Percentiles rank a stretch among this genome's conserved stretches.
Conservation (phyloP, 192 early-diverging fungal species). For the Phycomyces blakesleeanus region DNA sequence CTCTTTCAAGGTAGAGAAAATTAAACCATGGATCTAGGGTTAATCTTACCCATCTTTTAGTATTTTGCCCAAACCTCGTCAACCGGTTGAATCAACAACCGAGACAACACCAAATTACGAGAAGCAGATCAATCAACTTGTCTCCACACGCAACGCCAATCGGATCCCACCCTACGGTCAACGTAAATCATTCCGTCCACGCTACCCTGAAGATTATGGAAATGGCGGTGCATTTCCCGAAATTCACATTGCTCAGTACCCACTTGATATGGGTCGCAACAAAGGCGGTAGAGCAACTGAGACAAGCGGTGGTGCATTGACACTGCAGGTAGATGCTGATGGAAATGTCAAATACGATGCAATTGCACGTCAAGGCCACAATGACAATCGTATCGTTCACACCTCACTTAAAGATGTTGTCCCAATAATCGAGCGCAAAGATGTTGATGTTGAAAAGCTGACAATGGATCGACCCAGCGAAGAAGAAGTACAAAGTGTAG, state of each 20-base stretch:
- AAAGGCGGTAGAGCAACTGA: slow-evolving; percentile 40
- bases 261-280: slow-evolving; percentile 89
- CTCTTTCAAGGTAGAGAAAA: neutral
- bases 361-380: slow-evolving; percentile 76
- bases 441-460: slow-evolving; percentile 63
- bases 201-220: slow-evolving; percentile 82
- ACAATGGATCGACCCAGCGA: slow-evolving; percentile 72
- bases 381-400: slow-evolving; percentile 71
- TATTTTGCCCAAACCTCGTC: slow-evolving; percentile 39
- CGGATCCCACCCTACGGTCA: slow-evolving; percentile 73
- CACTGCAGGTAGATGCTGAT: slow-evolving; percentile 84
- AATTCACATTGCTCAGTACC: slow-evolving; percentile 88
- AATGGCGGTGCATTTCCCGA: slow-evolving; percentile 98
- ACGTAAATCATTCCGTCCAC: slow-evolving; percentile 76
- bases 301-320: slow-evolving; percentile 59
- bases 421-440: slow-evolving; percentile 63
- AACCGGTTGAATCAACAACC: slow-evolving; percentile 20
- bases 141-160: slow-evolving; percentile 13
- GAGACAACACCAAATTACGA: slow-evolving; percentile 24
- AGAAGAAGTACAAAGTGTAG: slow-evolving; percentile 72
- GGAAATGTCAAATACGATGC: slow-evolving; percentile 90
- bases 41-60: slow-evolving; percentile 9
- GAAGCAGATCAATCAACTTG: slow-evolving; percentile 33
- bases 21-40: neutral
- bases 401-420: slow-evolving; percentile 79